These are phyloP conservation scores for Przewalskia tangutica DNA, from an alignment of 257 asterid species.

Conservation along the genomic window DNA sequence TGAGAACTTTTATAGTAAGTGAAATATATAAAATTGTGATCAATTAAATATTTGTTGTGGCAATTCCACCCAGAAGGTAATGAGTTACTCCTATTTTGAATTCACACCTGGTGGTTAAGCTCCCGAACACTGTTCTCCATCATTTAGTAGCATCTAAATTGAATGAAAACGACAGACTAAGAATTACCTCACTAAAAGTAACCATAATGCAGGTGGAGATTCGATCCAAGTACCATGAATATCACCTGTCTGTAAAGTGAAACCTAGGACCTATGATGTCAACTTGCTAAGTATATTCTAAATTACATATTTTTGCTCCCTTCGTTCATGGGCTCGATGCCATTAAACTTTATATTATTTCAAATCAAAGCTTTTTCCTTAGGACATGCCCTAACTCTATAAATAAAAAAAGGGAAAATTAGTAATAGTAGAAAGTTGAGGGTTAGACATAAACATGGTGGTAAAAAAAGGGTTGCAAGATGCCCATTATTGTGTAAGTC, in stretches of 20 bases:
- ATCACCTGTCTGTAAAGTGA: conserved; percentile 30
- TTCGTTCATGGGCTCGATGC: conserved; percentile 41
- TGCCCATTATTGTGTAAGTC: conserved; percentile 11
- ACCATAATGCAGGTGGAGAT: neutral
- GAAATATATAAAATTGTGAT: neutral
- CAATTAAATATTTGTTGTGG: neutral
- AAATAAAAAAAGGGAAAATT: conserved; percentile 7
- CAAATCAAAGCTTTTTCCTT: neutral
- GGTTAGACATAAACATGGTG: conserved; percentile 37
- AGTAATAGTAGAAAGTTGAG: conserved; percentile 40
- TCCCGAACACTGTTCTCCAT: neutral
- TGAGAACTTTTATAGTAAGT: neutral
- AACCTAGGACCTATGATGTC: conserved; percentile 28
- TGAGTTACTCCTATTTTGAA: no score
- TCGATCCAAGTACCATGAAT: conserved; percentile 14
- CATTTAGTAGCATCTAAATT: neutral
- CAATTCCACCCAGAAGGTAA: no score
- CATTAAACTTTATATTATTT: neutral
- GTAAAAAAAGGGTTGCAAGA: conserved; percentile 27
- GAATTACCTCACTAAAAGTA: neutral
- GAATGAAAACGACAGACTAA: neutral
- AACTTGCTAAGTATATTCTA: conserved; percentile 15
- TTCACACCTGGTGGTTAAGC: no score
- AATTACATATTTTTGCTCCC: neutral
- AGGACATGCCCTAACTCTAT: neutral